phyloP scores from a whole-genome alignment of 73 alveolate species.

The Paramecium bursaria region DNA sequence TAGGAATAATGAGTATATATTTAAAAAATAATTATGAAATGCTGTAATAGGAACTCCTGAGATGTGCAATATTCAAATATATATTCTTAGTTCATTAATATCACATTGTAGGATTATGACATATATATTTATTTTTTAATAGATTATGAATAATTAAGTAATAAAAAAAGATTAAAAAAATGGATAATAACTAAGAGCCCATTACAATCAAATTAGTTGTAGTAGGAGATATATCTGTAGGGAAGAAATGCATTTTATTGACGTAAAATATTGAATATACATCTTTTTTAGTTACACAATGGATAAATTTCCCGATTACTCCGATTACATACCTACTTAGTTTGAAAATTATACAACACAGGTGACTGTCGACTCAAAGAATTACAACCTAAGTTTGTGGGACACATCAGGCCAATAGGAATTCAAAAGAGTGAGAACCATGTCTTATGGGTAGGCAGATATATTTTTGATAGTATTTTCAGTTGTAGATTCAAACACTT shows the following conservation, averaged over 20 bases:
- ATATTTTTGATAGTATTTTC: conserved; percentile 78
- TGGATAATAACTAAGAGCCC: no score
- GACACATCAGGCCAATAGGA: conserved; percentile 85
- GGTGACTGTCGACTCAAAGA: conserved; percentile 69
- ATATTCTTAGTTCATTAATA: no score
- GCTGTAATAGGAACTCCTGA: no score
- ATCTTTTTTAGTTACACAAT: conserved; percentile 64
- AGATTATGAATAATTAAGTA: no score
- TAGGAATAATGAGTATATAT: no score
- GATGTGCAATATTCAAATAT: no score
- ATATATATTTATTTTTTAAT: no score
- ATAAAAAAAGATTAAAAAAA: no score
- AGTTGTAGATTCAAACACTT: conserved; percentile 71
- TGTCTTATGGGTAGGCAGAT: conserved; percentile 79
- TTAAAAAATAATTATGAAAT: no score
- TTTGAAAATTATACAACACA: conserved; percentile 77
- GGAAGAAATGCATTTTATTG: conserved; percentile 80
- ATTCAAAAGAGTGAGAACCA: conserved; percentile 78
- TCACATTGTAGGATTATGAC: no score
- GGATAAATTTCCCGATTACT: conserved; percentile 74
- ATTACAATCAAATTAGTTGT: conserved; percentile 70
- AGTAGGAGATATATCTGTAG: conserved; percentile 87
- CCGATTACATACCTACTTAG: conserved; percentile 79
- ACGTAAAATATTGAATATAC: no score
- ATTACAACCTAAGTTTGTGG: conserved; percentile 78